A percentile compares a stretch with the other conserved stretches of the same genome.
Conservation (phyloP, 2,329 filamentous ascomycete species). For the Claviceps spartinae region DNA sequence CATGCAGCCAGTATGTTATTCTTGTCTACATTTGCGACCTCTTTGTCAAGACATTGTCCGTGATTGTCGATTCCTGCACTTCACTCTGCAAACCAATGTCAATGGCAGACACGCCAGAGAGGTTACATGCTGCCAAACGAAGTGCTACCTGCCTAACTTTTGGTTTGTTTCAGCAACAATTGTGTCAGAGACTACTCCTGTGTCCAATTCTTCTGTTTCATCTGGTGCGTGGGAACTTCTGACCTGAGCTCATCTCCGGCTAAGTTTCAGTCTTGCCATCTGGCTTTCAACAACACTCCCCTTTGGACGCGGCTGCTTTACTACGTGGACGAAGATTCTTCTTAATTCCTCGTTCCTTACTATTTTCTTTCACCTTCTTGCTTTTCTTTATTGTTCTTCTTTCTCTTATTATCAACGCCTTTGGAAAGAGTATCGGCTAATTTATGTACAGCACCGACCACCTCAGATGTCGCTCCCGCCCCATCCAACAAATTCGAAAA, state of each 20-base stretch:
- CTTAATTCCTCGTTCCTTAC: not conserved
- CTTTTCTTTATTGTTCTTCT: not conserved
- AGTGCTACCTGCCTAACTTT: not conserved
- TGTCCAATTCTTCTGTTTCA: not conserved
- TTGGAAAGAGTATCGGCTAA: slow-evolving; percentile 6
- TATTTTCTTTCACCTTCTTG: not conserved
- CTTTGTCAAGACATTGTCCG: not conserved
- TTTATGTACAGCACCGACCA: slow-evolving; percentile 2
- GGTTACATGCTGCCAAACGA: not conserved
- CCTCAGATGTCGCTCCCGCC: slow-evolving; percentile 2
- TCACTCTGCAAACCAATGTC: not conserved
- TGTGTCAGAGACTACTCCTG: not conserved
- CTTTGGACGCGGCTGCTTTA: not conserved
- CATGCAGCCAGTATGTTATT: slow-evolving; percentile 20
- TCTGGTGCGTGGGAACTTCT: slow-evolving; percentile 2
- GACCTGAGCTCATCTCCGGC: not conserved
- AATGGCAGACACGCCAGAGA: not conserved
- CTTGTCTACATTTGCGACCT: not conserved
- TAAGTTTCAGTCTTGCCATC: not conserved
- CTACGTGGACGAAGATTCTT: not conserved
- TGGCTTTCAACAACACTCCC: not conserved
- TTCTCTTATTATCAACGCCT: not conserved
- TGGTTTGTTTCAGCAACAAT: not conserved
- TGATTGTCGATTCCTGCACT: not conserved
- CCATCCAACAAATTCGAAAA: slow-evolving; percentile 12